phyloP scores from a whole-genome alignment of 805 yeast species.

The Dipodascopsis uninucleata region DNA sequence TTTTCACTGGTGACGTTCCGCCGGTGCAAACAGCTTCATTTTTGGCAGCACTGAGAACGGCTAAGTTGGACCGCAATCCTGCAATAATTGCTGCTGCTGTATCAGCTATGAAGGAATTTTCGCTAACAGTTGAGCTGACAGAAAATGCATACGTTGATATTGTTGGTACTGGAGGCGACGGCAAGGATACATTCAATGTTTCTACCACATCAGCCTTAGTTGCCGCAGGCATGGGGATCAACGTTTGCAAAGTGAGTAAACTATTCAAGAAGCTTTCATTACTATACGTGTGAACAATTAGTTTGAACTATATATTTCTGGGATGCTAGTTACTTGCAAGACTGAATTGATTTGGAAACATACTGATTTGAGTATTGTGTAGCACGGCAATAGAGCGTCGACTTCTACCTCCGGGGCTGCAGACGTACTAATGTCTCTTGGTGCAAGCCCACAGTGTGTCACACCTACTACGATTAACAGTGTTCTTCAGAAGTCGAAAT shows the following conservation, averaged over 20 bases:
- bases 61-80: slow-evolving; percentile 75
- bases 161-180: slow-evolving; percentile 99
- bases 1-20: slow-evolving; percentile 58
- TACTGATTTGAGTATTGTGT: no score
- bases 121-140: slow-evolving; percentile 48
- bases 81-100: slow-evolving; percentile 86
- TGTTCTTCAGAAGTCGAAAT: slow-evolving; percentile 46
- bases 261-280: no score
- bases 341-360: background rate
- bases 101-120: slow-evolving; percentile 60
- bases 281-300: background rate
- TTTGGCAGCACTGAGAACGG: slow-evolving; percentile 67
- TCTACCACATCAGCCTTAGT: slow-evolving; percentile 93
- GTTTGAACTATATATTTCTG: background rate
- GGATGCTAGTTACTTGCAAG: background rate
- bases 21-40: slow-evolving; percentile 76
- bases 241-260: slow-evolving; percentile 63
- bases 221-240: slow-evolving; percentile 80
- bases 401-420: slow-evolving; percentile 93
- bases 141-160: slow-evolving; percentile 65
- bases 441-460: slow-evolving; percentile 74
- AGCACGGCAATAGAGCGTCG: slow-evolving; percentile 95
- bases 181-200: slow-evolving; percentile 94
- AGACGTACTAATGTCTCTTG: slow-evolving; percentile 75
- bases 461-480: slow-evolving; percentile 58